Conservation (phyloP, 2,329 filamentous ascomycete species). For the Orbilia ellipsospora region DNA sequence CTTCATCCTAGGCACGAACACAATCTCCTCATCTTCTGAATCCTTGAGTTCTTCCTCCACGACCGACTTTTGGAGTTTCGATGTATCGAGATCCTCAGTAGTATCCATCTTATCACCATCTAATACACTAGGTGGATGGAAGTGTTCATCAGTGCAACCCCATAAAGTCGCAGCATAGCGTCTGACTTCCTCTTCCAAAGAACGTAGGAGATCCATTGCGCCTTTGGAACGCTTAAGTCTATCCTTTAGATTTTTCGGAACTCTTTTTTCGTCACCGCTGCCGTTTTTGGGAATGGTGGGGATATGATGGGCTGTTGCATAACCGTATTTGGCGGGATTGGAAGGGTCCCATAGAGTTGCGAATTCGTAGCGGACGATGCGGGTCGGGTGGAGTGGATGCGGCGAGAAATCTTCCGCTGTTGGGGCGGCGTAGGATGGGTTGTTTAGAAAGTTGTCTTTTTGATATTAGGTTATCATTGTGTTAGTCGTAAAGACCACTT, state of each 20-base stretch:
- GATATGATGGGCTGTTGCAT: conserved; percentile 56
- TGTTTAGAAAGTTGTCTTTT: conserved; percentile 80
- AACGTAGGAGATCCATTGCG: conserved; percentile 81
- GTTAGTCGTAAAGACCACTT: too few species aligned
- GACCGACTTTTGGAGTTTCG: conserved; percentile 63
- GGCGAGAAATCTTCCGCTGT: conserved; percentile 84
- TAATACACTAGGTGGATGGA: conserved; percentile 21
- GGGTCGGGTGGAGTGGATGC: conserved; percentile 80
- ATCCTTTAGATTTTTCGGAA: conserved; percentile 82
- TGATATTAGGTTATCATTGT: too few species aligned
- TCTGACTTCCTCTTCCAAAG: conserved; percentile 86
- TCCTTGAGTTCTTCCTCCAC: conserved; percentile 60
- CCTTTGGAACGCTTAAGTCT: conserved; percentile 80
- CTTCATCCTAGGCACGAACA: conserved; percentile 72
- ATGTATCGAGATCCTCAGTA: conserved; percentile 63
- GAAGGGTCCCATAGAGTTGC: conserved; percentile 83
- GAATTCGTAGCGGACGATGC: conserved; percentile 86
- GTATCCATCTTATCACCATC: conserved; percentile 64
- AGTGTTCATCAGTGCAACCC: conserved; percentile 56
- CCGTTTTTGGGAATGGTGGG: conserved; percentile 62
- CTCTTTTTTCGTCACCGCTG: conserved; percentile 68
- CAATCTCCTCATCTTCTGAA: conserved; percentile 83
- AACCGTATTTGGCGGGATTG: conserved; percentile 64
- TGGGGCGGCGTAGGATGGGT: conserved; percentile 87
- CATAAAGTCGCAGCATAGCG: conserved; percentile 39